A percentile compares a stretch with the other conserved stretches of the same genome.
These are phyloP conservation scores for Selaginella moellendorffii DNA, from an alignment of 75 land plant genomes.

Conservation along the genomic window DNA sequence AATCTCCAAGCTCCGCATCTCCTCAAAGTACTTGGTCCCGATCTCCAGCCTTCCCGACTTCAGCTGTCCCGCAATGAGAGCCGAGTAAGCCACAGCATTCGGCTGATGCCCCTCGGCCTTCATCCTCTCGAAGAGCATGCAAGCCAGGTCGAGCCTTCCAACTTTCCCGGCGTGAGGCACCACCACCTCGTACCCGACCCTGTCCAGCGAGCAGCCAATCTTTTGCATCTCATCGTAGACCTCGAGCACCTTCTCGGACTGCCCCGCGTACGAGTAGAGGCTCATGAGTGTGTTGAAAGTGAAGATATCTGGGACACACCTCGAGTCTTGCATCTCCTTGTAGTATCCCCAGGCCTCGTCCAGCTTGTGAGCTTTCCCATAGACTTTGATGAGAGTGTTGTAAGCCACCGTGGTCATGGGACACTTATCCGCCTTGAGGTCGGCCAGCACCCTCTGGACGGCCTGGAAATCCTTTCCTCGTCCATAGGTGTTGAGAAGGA, in stretches of 20 bases:
- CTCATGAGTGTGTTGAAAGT: background rate
- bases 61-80: background rate
- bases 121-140: background rate
- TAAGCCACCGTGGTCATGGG: background rate
- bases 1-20: background rate
- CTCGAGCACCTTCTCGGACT: background rate
- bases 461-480: background rate
- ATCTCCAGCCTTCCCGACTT: background rate
- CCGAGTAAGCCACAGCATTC: background rate
- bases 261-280: background rate
- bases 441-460: background rate
- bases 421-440: background rate
- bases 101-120: background rate
- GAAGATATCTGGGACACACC: background rate
- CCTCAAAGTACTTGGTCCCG: background rate
- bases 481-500: background rate
- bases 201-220: background rate
- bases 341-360: background rate
- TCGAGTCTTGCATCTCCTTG: background rate
- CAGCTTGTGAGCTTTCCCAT: background rate
- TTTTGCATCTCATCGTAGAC: background rate
- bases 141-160: background rate
- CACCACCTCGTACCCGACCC: background rate
- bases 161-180: background rate
- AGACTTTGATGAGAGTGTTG: background rate